These are phyloP conservation scores for Diospyros lotus DNA, from an alignment of 148 eudicot genomes.

Conservation along the genomic window DNA sequence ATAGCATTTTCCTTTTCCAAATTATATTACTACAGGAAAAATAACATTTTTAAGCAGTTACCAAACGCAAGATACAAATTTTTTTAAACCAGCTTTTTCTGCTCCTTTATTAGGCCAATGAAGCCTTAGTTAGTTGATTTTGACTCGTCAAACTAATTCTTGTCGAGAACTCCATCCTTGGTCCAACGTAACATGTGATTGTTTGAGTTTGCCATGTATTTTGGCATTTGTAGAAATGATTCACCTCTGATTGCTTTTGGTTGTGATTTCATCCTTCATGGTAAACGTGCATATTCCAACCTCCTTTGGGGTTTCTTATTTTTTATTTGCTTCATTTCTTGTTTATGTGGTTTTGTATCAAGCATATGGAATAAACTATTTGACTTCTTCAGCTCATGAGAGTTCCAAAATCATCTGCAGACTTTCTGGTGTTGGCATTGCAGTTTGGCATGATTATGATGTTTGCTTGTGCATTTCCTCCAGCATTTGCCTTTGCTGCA, in stretches of 20 bases:
- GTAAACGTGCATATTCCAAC: too few species aligned
- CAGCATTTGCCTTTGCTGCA: constrained; percentile 73
- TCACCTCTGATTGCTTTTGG: not conserved
- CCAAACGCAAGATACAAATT: too few species aligned
- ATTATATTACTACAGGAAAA: too few species aligned
- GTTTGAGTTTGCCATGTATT: not conserved
- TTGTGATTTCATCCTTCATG: too few species aligned
- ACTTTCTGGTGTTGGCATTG: constrained; percentile 82
- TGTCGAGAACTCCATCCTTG: not conserved
- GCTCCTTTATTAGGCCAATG: too few species aligned
- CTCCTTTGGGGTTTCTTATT: too few species aligned
- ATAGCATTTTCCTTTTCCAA: too few species aligned
- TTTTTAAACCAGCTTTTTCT: too few species aligned
- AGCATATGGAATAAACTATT: not conserved
- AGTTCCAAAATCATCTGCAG: constrained; percentile 37
- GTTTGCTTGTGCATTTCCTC: constrained; percentile 98
- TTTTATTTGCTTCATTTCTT: not conserved
- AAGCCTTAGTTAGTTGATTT: not conserved
- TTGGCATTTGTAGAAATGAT: not conserved
- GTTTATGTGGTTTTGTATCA: not conserved
- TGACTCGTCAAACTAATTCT: not conserved
- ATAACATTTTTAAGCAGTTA: too few species aligned
- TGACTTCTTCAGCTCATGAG: not conserved
- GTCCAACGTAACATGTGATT: not conserved
- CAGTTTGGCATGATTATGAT: constrained; percentile 99